Evolutionary conservation across 176 grass and related monocot species (phyloP).

Genomic region (Cenchrus americanus): DNA sequence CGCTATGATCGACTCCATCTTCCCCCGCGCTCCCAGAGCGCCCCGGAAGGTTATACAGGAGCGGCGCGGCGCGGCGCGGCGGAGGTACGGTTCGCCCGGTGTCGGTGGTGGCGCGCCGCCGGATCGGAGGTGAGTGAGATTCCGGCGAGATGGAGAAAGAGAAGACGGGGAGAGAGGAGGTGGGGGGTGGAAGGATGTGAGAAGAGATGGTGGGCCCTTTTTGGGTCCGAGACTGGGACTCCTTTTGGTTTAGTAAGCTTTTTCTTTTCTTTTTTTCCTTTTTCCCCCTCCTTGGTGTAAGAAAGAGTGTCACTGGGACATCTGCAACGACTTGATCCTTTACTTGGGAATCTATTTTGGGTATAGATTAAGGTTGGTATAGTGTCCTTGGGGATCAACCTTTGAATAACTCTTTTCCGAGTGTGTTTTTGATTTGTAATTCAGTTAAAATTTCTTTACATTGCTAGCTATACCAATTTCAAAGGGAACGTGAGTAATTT

Average conservation of each 20-base stretch:
- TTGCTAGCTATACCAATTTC: neutral
- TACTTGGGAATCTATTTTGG: conserved; percentile 37
- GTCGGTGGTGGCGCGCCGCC: conserved; percentile 34
- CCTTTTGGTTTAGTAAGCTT: conserved; percentile 37
- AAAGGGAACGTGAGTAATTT: neutral
- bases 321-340: conserved; percentile 15
- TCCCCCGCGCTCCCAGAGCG: conserved; percentile 32
- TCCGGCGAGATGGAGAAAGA: conserved; percentile 49
- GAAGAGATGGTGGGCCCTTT: conserved; percentile 43
- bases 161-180: neutral
- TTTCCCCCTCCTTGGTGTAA: neutral
- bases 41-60: neutral
- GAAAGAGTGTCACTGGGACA: conserved; percentile 7
- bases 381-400: neutral
- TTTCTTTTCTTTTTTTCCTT: neutral
- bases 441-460: neutral
- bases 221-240: conserved; percentile 46
- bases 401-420: neutral
- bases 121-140: conserved; percentile 57
- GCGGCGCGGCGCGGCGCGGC: neutral
- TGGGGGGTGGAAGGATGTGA: conserved; percentile 28
- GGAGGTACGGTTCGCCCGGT: neutral
- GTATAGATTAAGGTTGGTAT: conserved; percentile 18
- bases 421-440: neutral
- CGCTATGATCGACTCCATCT: conserved; percentile 99